These are phyloP conservation scores for Arthrobotrys musiformis DNA, from an alignment of 2,329 filamentous ascomycete species.

Conservation along the genomic window DNA sequence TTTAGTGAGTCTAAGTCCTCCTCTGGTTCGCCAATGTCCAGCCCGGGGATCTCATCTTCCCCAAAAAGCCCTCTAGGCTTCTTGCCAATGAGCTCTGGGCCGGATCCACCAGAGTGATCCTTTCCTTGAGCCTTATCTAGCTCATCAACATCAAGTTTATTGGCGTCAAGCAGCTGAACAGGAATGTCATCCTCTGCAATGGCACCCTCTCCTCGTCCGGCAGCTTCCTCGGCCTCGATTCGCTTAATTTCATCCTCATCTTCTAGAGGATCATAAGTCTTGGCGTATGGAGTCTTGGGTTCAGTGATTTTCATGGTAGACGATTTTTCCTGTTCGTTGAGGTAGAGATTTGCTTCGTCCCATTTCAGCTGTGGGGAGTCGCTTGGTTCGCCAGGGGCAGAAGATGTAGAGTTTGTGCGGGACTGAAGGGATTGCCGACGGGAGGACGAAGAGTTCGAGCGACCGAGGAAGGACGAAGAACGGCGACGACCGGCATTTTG, in stretches of 20 bases:
- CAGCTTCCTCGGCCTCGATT: conserved; percentile 76
- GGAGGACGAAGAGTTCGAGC: conserved; percentile 68
- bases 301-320: conserved; percentile 99
- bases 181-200: conserved; percentile 59
- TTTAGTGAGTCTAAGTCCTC: conserved; percentile 68
- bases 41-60: conserved; percentile 86
- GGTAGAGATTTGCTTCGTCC: conserved; percentile 97
- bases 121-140: conserved; percentile 53
- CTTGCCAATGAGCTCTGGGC: conserved; percentile 38
- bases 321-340: conserved; percentile 94
- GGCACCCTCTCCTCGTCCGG: conserved; percentile 75
- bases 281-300: conserved; percentile 96
- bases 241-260: conserved; percentile 77
- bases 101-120: conserved; percentile 42
- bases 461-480: conserved; percentile 78
- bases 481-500: conserved; percentile 90
- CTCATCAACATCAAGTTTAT: conserved; percentile 52
- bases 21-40: conserved; percentile 93
- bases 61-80: conserved; percentile 57
- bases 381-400: conserved; percentile 66
- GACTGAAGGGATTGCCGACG: conserved; percentile 74
- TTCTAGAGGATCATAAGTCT: conserved; percentile 87
- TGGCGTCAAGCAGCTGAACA: conserved; percentile 55
- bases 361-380: conserved; percentile 85
- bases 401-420: conserved; percentile 63